Base-by-base conservation (phyloP, 1,139 yeast genomes). In the Sugiyamaella neomexicana region DNA sequence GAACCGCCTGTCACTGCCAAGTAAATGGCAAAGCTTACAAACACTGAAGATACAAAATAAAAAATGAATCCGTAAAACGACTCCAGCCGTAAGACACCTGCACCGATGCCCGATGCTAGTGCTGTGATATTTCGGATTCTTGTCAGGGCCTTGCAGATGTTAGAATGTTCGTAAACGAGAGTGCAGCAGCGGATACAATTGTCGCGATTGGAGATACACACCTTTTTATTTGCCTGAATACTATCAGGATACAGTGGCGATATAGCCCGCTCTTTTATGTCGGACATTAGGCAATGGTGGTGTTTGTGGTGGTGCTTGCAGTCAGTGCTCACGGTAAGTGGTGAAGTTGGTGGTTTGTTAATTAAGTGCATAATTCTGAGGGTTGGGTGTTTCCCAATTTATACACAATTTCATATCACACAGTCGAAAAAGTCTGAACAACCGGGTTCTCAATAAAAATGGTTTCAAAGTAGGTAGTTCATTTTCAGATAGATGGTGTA, bases 1-100 rank as follows among this genome's bases (percentile, higher is more conserved):
- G 71, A 62, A 0, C 77, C 70, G 47, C 74, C 72, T 50, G 82
- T 77, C 47, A 80, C 72, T 6, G 77, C 59, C 5, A 69, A 15
- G 57, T 75, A 73, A 58, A 81, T 80, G 7, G 78, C 64, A 0
- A 68, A 51, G 59, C 81, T 78, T 9, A 80, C 72, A 1, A 78
- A 25, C 1, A 79, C 49, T 58, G 82, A 76, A 2, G 85, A 79
- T 1, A 70, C 65, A 1, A 81, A 50, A 63, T 85, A 89, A 67
- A 85, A 80, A 4, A 72, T 61, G 60, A 87, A 80, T 8, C 96
- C 96, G 46, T 74, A 58, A 32, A 75, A 60, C 0, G 93, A 81
- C 63, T 87, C 89, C 48, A 88, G 72, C 47, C 86, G 82, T 48
- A 88, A 71, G 20, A 86, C 78, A 0, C 96, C 96, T 1, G 90